These are phyloP conservation scores for Phytophthora sansomeana DNA, from an alignment of 352 stramenopile genomes.

Conservation along the genomic window DNA sequence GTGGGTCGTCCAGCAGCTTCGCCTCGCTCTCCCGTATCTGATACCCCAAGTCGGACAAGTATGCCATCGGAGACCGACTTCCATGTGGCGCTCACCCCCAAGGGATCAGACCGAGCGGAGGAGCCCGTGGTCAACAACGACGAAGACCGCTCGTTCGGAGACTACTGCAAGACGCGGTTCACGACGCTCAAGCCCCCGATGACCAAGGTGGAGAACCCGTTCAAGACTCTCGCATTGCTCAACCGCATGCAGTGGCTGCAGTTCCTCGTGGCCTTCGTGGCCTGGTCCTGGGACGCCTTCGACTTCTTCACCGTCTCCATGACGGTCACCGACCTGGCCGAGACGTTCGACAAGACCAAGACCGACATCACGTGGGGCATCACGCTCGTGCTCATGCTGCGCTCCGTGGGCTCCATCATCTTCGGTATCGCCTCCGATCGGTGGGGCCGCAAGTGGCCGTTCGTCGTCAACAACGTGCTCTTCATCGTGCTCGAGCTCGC, in stretches of 20 bases:
- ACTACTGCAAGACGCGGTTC: constrained; percentile 49
- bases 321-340: constrained; percentile 53
- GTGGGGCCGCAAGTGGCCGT: constrained; percentile 53
- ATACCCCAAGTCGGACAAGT: not conserved
- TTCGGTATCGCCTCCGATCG: constrained; percentile 57
- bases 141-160: constrained; percentile 36
- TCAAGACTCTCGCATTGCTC: constrained; percentile 37
- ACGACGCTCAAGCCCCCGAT: constrained; percentile 53
- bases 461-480: constrained; percentile 52
- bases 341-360: constrained; percentile 50
- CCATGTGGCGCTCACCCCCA: constrained; percentile 40
- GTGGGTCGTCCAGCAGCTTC: not conserved
- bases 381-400: constrained; percentile 62
- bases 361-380: constrained; percentile 64
- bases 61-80: constrained; percentile 38
- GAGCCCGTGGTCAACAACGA: constrained; percentile 33
- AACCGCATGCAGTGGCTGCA: constrained; percentile 45
- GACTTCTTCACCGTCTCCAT: constrained; percentile 70
- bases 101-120: constrained; percentile 23
- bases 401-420: constrained; percentile 46
- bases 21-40: not conserved
- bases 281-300: constrained; percentile 60
- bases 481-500: constrained; percentile 51
- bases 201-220: constrained; percentile 36
- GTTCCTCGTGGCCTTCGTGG: constrained; percentile 44